phyloP scores from a whole-genome alignment of 1,139 yeast species.

The Wickerhamomyces sp. region DNA sequence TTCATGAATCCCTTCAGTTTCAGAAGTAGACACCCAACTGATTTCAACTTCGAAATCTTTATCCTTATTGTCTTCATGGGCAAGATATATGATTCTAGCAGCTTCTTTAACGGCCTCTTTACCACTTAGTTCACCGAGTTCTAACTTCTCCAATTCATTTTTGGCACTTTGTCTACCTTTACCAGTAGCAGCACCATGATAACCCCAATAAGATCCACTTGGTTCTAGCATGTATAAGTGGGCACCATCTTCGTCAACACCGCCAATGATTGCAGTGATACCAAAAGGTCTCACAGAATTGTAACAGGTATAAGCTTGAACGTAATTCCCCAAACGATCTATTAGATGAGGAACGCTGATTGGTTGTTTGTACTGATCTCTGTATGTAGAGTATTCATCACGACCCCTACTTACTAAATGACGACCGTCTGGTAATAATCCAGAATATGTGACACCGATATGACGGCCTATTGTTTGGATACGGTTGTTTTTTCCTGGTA shows the following conservation, averaged over 20 bases:
- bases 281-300: slow-evolving; percentile 98
- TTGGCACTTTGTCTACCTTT: slow-evolving; percentile 97
- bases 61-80: slow-evolving; percentile 97
- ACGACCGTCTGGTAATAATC: slow-evolving; percentile 94
- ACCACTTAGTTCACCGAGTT: slow-evolving; percentile 62
- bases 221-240: slow-evolving; percentile 97
- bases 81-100: slow-evolving; percentile 85
- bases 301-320: slow-evolving; percentile 93
- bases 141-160: slow-evolving; percentile 89
- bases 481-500: slow-evolving; percentile 82
- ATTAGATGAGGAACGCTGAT: slow-evolving; percentile 79
- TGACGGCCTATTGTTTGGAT: slow-evolving; percentile 92
- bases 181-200: slow-evolving; percentile 95
- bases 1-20: slow-evolving; percentile 78
- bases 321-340: slow-evolving; percentile 86
- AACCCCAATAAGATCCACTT: slow-evolving; percentile 96
- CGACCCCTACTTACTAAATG: slow-evolving; percentile 89
- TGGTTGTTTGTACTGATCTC: slow-evolving; percentile 69
- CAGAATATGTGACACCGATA: slow-evolving; percentile 92
- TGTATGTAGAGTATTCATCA: slow-evolving; percentile 83
- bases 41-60: slow-evolving; percentile 94
- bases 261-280: slow-evolving; percentile 86
- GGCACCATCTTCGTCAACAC: slow-evolving; percentile 83
- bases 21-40: slow-evolving; percentile 76
- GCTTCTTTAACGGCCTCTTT: slow-evolving; percentile 89